Percentiles rank a stretch among this genome's conserved stretches.
These are phyloP conservation scores for Takashimella tepidaria DNA, from an alignment of 1,284 basidiomycete genomes.

Conservation along the genomic window DNA sequence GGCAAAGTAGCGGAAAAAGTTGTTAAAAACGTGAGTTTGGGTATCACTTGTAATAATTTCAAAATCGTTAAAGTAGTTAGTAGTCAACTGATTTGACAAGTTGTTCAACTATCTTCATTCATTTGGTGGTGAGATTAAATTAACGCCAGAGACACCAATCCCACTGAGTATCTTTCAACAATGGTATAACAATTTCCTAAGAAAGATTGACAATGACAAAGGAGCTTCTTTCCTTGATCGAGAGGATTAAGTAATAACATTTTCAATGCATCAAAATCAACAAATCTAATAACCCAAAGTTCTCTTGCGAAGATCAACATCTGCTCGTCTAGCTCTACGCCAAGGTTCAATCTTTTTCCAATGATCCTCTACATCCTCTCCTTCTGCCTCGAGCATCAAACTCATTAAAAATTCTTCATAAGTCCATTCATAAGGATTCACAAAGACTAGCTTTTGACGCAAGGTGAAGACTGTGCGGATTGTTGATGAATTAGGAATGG, in stretches of 20 bases:
- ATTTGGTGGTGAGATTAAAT: constrained; percentile 56
- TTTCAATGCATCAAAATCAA: neutral
- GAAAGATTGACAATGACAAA: constrained; percentile 62
- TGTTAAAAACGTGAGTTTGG: constrained; percentile 45
- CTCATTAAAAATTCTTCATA: constrained; percentile 36
- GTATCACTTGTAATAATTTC: constrained; percentile 53
- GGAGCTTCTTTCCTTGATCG: constrained; percentile 72
- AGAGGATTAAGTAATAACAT: no score
- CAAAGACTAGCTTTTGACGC: constrained; percentile 34
- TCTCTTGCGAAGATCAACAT: constrained; percentile 27
- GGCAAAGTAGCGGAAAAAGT: constrained; percentile 46
- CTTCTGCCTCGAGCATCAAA: constrained; percentile 29
- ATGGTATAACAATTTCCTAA: constrained; percentile 75
- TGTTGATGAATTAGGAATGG: neutral
- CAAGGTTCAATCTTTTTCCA: constrained; percentile 26
- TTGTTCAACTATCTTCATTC: constrained; percentile 78
- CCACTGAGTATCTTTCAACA: constrained; percentile 69
- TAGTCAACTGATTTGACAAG: no score
- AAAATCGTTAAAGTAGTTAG: no score
- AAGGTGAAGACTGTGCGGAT: constrained; percentile 12
- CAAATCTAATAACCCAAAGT: constrained; percentile 31
- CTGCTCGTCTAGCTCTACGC: constrained; percentile 24
- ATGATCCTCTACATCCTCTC: constrained; percentile 5
- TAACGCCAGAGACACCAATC: constrained; percentile 58
- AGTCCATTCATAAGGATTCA: constrained; percentile 34